phyloP scores from a whole-genome alignment of 139 green algal genomes.

The Chlorella sorokiniana region DNA sequence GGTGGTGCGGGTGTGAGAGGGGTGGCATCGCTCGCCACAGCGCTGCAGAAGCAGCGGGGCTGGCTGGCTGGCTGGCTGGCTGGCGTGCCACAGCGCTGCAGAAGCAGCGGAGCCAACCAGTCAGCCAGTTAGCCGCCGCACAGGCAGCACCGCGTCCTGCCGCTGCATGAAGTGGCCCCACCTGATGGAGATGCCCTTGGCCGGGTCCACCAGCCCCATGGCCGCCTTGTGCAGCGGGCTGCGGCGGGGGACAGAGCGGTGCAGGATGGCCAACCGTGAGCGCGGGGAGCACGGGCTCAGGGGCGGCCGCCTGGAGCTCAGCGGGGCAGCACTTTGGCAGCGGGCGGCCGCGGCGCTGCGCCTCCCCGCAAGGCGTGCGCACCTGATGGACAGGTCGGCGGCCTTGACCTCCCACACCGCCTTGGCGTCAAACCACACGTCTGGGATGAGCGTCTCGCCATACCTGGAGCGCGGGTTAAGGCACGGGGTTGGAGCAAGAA shows the following conservation, averaged over 20 bases:
- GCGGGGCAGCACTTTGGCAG: not conserved
- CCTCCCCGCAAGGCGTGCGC: not conserved
- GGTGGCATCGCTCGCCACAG: too few relatives aligned
- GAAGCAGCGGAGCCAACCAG: too few relatives aligned
- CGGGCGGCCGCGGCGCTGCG: too few relatives aligned
- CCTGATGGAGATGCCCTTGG: slow-evolving; percentile 89
- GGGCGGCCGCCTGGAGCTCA: not conserved
- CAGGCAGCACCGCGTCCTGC: too few relatives aligned
- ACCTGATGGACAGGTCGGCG: slow-evolving; percentile 93
- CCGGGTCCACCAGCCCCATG: slow-evolving; percentile 74
- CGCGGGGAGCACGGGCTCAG: not conserved
- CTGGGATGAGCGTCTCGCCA: slow-evolving; percentile 71
- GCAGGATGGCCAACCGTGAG: not conserved
- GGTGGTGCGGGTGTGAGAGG: not conserved
- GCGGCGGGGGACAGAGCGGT: not conserved
- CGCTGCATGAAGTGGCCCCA: slow-evolving; percentile 24
- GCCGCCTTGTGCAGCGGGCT: slow-evolving; percentile 89
- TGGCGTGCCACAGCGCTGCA: too few relatives aligned
- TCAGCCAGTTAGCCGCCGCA: too few relatives aligned
- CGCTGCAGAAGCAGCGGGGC: too few relatives aligned
- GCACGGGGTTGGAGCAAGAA: not conserved
- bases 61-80: too few relatives aligned
- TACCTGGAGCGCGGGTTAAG: slow-evolving; percentile 41
- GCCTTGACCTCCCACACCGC: slow-evolving; percentile 98
- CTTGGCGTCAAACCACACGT: slow-evolving; percentile 94